Conservation (phyloP, 257 asterid species). For the Lantana camara region DNA sequence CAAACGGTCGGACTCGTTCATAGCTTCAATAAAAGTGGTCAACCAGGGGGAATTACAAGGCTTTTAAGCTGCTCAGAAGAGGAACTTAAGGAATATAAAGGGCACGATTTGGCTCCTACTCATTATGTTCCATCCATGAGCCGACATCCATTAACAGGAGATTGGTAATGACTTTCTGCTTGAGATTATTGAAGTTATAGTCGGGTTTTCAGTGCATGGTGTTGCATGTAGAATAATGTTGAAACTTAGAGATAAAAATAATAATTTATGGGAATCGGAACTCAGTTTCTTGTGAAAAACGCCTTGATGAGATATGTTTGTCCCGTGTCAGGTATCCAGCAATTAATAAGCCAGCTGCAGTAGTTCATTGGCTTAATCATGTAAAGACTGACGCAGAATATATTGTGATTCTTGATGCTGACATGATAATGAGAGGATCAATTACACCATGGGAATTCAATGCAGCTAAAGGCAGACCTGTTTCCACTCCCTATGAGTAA, state of each 20-base stretch:
- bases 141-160: constrained; percentile 92
- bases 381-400: constrained; percentile 89
- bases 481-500: constrained; percentile 96
- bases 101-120: constrained; percentile 89
- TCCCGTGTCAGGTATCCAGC: constrained; percentile 85
- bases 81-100: constrained; percentile 84
- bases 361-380: constrained; percentile 94
- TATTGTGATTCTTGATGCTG: constrained; percentile 86
- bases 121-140: constrained; percentile 99
- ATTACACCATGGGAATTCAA: constrained; percentile 96
- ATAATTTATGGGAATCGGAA: not conserved
- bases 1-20: constrained; percentile 95
- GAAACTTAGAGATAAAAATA: not conserved
- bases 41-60: constrained; percentile 92
- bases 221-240: not conserved
- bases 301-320: constrained; percentile 23
- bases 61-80: constrained; percentile 91
- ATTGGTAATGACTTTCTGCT: constrained; percentile 59
- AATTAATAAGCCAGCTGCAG: constrained; percentile 95
- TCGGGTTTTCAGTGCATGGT: not conserved
- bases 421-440: constrained; percentile 94
- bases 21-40: constrained; percentile 87
- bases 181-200: constrained; percentile 5
- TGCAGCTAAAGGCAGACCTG: constrained; percentile 78
- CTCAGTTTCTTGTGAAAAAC: not conserved